Base-by-base conservation (phyloP, 768 basidiomycete genomes). In the Trametopsis cervina region DNA sequence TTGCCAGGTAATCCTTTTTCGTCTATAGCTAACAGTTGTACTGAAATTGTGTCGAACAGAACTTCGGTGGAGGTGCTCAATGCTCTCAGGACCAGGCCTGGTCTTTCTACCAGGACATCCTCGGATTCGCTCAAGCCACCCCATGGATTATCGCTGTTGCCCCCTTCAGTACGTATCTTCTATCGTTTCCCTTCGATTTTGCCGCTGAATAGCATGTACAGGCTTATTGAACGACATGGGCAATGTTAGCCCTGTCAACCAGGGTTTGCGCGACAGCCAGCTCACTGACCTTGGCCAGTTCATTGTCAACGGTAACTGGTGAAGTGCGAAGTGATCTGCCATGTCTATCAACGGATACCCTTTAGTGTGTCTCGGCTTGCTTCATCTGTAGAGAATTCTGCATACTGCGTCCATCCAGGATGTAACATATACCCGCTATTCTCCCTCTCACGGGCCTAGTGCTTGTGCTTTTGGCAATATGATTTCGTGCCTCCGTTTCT, bases 131-230 rank as follows among this genome's bases (percentile, higher is more conserved):
- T 63, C 69, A 82, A 37, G 55, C 40, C 11, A 65, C 70, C 2
- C 5, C 45, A 11, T 74, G 57, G 47, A 60, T 82, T 27, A 36
- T 55, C 12, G 60, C 60, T 0, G 71, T 77, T 55, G 74, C 69
- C 52, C 72, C 71, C 20, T 89, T 86, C 52, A 83, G 87, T 83
- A 55, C 40, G 76, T 63, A 36, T 33, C n/a, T 24, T 42, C 27
- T 20, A 39, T 33, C 35, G 27, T 21, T 20, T 13, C 20, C 11
- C 35, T 17, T 46, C 7, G 40, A 33, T 26, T 20, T 33, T 33
- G 7, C 37, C n/a, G 11, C 38, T 40, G 24, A 44, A 6, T 41
- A 79, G 81, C 77, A n/a, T n/a, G n/a, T n/a, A n/a, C n/a, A n/a
- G n/a, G n/a, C 54, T 64, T 67, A 20, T 75, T 83, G 72, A 56